Evolutionary conservation across 352 stramenopile species (phyloP), one percentile per base, ranked within the genome.

Genomic region (Phytopythium boreale): DNA sequence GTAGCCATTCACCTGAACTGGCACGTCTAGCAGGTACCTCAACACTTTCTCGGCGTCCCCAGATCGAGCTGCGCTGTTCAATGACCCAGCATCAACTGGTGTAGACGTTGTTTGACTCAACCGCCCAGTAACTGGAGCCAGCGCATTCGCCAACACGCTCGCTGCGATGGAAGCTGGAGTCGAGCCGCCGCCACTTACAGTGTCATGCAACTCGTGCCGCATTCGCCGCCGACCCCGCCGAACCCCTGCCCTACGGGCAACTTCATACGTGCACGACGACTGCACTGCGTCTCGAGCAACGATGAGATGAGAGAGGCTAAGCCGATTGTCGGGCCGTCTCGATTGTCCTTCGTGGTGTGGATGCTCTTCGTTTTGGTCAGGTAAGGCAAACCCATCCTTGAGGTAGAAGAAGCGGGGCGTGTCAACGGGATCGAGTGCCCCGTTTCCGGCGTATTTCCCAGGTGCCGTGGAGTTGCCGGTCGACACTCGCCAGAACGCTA

Each of bases 401-500:
- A 80, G 62, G 24, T 64, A 74, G 61, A 74, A 66, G 27, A 68
- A 70, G 4, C 61, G 62, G 11, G 69, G 59, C 2, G 29, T 52
- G 47, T 70, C 69, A 20, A 37, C 24, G 5, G 47, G 26, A n/a
- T 41, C 20, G 15, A 12, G 17, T n/a, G 9, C 26, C 4, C 20
- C 17, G 2, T 2, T 50, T 6, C 36, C 61, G 71, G 27, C 29
- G 57, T n/a, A 43, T 19, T 39, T 20, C 43, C 19, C 29, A 47
- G 60, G 4, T 51, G 61, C 4, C 15, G 65, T 44, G 58, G 59
- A 41, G 62, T 66, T 14, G 59, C 29, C 24, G 66, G 22, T 52
- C 17, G 77, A 71, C n/a, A 89, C 64, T 56, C 63, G 77, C 80
- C 81, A 90, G 37, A 76, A 76, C 1, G 79, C 81, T 8, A 92